These are phyloP conservation scores for Musa balbisiana DNA, from an alignment of 202 grass and related monocot species.

Conservation along the genomic window DNA sequence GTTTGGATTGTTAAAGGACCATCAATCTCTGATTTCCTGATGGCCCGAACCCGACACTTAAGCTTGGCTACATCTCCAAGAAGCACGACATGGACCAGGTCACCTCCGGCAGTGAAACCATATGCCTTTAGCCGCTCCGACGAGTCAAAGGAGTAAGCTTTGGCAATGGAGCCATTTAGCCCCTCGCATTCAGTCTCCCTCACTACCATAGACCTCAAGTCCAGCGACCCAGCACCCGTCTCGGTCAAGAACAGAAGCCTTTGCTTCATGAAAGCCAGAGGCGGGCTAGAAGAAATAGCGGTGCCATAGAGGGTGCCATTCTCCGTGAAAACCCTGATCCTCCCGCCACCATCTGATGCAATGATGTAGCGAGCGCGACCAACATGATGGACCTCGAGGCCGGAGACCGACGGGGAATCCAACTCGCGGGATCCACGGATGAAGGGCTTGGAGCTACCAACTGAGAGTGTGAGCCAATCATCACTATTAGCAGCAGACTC, in stretches of 20 bases:
- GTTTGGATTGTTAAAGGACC: conserved; percentile 55
- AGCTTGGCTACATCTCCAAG: conserved; percentile 73
- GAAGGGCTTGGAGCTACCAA: conserved; percentile 36
- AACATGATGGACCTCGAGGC: conserved; percentile 69
- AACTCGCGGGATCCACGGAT: conserved; percentile 46
- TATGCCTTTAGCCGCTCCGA: conserved; percentile 66
- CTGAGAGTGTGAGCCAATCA: conserved; percentile 74
- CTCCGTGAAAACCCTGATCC: conserved; percentile 94
- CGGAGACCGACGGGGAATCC: conserved; percentile 46
- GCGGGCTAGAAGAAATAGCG: conserved; percentile 55
- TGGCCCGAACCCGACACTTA: conserved; percentile 62
- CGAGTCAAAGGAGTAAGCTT: conserved; percentile 26
- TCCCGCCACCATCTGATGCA: conserved; percentile 53
- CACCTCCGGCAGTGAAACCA: conserved; percentile 62
- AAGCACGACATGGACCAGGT: conserved; percentile 77
- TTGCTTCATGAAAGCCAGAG: conserved; percentile 9
- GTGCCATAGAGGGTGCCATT: conserved; percentile 91
- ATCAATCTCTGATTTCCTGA: conserved; percentile 66
- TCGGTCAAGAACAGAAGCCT: conserved; percentile 13
- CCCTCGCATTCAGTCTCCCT: conserved; percentile 63
- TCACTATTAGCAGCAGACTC: conserved; percentile 54
- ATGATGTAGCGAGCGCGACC: conserved; percentile 72
- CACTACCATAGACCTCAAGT: conserved; percentile 8
- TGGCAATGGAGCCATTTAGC: conserved; percentile 53
- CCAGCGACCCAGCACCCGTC: conserved; percentile 2